Evolutionary conservation across 2,329 filamentous ascomycete species (phyloP).

Genomic region (Sordariomycetes sp.): DNA sequence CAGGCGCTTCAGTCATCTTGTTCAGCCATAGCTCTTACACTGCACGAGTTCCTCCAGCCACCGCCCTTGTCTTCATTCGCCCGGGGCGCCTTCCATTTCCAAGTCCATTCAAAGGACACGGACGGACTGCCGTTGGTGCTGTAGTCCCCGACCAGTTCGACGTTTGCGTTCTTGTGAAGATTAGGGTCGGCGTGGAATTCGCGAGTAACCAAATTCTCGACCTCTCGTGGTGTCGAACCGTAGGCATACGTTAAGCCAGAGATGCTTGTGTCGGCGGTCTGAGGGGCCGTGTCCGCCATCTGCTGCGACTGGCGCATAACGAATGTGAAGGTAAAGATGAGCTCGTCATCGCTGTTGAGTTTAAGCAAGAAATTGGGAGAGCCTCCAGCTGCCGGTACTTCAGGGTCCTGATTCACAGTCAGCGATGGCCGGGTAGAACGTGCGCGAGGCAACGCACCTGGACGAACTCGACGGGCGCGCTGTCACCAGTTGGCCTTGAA

Average conservation of each 20-base stretch:
- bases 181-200: conserved; percentile 98
- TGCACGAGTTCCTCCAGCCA: conserved; percentile 94
- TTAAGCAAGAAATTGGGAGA: conserved; percentile 75
- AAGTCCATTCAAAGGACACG: conserved; percentile 87
- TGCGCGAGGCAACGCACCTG: conserved; percentile 51
- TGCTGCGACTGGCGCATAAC: conserved; percentile 51
- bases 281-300: conserved; percentile 33
- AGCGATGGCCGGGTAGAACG: not conserved
- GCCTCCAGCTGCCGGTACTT: conserved; percentile 37
- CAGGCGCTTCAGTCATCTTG: not conserved
- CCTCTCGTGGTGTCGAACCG: conserved; percentile 73
- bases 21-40: conserved; percentile 41
- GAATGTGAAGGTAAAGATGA: conserved; percentile 89
- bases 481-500: conserved; percentile 64
- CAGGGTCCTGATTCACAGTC: conserved; percentile 58
- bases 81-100: conserved; percentile 95
- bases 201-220: conserved; percentile 87
- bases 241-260: conserved; percentile 89
- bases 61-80: conserved; percentile 70
- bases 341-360: conserved; percentile 81
- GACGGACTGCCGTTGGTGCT: conserved; percentile 74
- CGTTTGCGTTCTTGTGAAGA: conserved; percentile 92
- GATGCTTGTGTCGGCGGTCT: conserved; percentile 62
- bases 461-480: conserved; percentile 75
- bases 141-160: conserved; percentile 89